Evolutionary conservation across 2,329 filamentous ascomycete species (phyloP).

Genomic region (Fusarium goolgardi): DNA sequence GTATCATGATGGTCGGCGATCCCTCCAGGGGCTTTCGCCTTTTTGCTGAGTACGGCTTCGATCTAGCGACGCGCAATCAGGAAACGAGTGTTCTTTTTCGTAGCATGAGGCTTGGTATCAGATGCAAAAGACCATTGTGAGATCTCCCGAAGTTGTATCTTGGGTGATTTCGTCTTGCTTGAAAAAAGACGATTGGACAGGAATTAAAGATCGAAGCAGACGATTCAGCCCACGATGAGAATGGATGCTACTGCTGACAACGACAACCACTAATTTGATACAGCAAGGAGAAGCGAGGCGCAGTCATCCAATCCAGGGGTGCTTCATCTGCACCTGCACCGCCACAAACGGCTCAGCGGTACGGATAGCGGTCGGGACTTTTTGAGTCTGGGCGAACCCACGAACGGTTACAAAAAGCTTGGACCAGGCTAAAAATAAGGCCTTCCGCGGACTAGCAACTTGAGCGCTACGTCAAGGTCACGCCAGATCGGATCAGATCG

Average conservation of each 20-base stretch:
- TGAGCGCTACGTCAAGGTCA: constrained; percentile 26
- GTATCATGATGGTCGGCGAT: constrained; percentile 63
- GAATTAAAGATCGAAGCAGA: constrained; percentile 15
- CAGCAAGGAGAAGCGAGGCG: constrained; percentile 40
- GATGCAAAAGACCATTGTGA: constrained; percentile 34
- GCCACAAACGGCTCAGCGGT: constrained; percentile 35
- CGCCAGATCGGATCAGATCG: constrained; percentile 28
- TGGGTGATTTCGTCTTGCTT: not conserved
- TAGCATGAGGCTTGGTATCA: constrained; percentile 35
- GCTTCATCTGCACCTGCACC: constrained; percentile 21
- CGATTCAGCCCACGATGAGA: constrained; percentile 27
- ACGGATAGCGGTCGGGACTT: constrained; percentile 5
- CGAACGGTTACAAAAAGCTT: constrained; percentile 26
- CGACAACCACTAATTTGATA: constrained; percentile 25
- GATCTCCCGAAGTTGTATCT: constrained; percentile 1
- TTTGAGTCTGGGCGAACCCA: constrained; percentile 15
- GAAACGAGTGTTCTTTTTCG: constrained; percentile 18
- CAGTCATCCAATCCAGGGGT: constrained; percentile 25
- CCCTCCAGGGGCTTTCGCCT: constrained; percentile 55
- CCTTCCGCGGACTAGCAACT: constrained; percentile 17
- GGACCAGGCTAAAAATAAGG: constrained; percentile 38
- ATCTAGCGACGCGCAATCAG: constrained; percentile 25
- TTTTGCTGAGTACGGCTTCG: constrained; percentile 14
- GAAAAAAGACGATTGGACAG: not conserved
- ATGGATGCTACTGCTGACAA: constrained; percentile 33